Base-by-base conservation (phyloP, 2,329 filamentous ascomycete species). In the Talaromyces sp. region DNA sequence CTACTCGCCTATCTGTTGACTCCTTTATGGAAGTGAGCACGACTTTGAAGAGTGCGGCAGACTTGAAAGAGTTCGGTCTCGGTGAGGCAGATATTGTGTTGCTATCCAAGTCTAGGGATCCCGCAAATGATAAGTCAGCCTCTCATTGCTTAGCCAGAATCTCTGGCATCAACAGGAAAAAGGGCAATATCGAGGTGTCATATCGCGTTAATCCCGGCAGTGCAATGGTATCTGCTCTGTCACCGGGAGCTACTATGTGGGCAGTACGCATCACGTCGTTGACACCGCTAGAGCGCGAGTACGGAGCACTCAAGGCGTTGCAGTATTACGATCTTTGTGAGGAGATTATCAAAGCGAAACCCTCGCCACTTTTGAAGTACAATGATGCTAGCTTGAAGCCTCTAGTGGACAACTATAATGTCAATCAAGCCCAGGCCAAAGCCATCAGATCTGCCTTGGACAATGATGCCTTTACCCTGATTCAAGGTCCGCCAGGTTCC, bases 301-400 rank as follows among this genome's bases (percentile, higher is more conserved):
- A 93, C 76, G 95, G 93, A 65, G 92, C 95, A 0, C 80, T 99
- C 34, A 91, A 93, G 79, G 94, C 91, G 72, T 79, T 99, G 68
- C 91, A 96, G 76, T 98, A 96, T 77, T 99, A 98, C 72, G 95
- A 99, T 77, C 84, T 99, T 22, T 96, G 94, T 81, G 90, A 94
- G 65, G 95, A 99, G 78, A 91, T 99, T 65, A 83, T 96, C 58
- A 88, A 89, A 71, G 95, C 93, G 2, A 92, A 93, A 73, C 95
- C 96, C 0, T 97, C 94, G 6, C 93, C 92, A 1, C 87, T 97
- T 70, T 85, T 97, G 61, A 88, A 87, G 6, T 97, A 96, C 74
- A 86, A 87, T 49, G 89, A 94, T 4, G 86, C 91, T 68, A 89
- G 88, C 67, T 81, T 97, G 6, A 81, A 86, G 6, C 84, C 86